Percentiles rank a stretch among this genome's conserved stretches.
phyloP scores from a whole-genome alignment of 306 rosid genomes.

The Oemleria cerasiformis region DNA sequence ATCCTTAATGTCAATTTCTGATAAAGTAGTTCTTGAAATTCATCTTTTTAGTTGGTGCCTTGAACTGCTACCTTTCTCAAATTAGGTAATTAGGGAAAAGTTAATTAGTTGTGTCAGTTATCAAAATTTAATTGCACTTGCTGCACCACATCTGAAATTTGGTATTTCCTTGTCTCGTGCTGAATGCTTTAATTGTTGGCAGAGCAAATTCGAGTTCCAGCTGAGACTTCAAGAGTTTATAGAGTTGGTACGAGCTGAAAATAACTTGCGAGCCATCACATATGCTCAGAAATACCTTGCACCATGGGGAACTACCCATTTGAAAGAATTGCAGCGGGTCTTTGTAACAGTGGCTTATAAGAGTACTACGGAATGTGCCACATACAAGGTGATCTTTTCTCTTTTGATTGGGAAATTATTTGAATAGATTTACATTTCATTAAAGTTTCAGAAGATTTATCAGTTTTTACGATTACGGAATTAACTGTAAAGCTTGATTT shows the following conservation, averaged over 20 bases:
- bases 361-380: slow-evolving; percentile 73
- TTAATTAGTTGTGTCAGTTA: neutral
- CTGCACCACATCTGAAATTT: slow-evolving; percentile 2
- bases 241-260: slow-evolving; percentile 92
- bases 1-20: neutral
- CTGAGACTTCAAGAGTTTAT: slow-evolving; percentile 94
- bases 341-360: slow-evolving; percentile 77
- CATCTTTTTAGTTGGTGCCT: neutral
- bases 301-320: slow-evolving; percentile 77
- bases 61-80: neutral
- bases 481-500: neutral
- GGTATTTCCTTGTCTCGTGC: slow-evolving; percentile 20
- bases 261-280: slow-evolving; percentile 68
- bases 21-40: neutral
- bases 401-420: slow-evolving; percentile 10
- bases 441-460: slow-evolving; percentile 4
- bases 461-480: slow-evolving; percentile 2
- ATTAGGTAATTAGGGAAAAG: neutral
- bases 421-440: neutral
- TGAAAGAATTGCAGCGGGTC: slow-evolving; percentile 91
- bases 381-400: slow-evolving; percentile 71
- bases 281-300: slow-evolving; percentile 87
- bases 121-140: neutral
- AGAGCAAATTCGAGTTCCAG: slow-evolving; percentile 94
- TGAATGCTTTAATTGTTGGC: slow-evolving; percentile 37